Percentiles rank a stretch among this genome's conserved stretches.
Evolutionary conservation across 768 basidiomycete genomes (phyloP).

Genomic region (Rhizopogon roseolus): DNA sequence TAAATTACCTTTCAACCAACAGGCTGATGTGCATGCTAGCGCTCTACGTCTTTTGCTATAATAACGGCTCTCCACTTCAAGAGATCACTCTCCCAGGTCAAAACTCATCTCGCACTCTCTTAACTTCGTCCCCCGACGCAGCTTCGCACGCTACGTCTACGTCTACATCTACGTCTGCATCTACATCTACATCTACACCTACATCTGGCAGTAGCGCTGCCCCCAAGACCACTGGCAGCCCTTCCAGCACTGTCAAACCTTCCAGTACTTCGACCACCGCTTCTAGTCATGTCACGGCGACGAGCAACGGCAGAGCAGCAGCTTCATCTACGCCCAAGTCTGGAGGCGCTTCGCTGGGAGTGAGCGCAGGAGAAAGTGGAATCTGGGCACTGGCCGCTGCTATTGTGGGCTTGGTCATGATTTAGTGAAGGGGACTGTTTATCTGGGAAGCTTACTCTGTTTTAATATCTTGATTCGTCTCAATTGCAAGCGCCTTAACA

Average conservation of each 20-base stretch:
- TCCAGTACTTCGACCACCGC: neutral
- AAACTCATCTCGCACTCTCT: constrained; percentile 8
- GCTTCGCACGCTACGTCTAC: neutral
- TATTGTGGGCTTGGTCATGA: neutral
- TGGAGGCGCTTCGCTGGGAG: neutral
- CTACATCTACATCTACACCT: no score
- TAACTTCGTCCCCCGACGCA: neutral
- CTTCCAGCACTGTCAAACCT: neutral
- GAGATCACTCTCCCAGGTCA: constrained; percentile 22
- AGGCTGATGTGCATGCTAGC: constrained; percentile 6
- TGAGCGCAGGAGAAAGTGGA: neutral
- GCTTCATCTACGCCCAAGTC: neutral
- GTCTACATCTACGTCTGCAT: neutral
- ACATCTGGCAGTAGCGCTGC: neutral
- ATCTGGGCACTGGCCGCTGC: neutral
- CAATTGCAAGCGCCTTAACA: neutral
- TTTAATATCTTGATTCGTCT: neutral
- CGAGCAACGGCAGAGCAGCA: neutral
- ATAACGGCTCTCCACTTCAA: constrained; percentile 18
- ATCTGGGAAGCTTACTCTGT: no score
- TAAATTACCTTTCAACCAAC: neutral
- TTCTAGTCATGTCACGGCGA: neutral
- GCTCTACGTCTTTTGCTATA: constrained; percentile 20
- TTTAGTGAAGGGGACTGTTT: neutral
- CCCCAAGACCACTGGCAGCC: neutral